Evolutionary conservation across 1,284 basidiomycete species (phyloP), one percentile per base, ranked within the genome.

Genomic region (Trametes hirsuta): DNA sequence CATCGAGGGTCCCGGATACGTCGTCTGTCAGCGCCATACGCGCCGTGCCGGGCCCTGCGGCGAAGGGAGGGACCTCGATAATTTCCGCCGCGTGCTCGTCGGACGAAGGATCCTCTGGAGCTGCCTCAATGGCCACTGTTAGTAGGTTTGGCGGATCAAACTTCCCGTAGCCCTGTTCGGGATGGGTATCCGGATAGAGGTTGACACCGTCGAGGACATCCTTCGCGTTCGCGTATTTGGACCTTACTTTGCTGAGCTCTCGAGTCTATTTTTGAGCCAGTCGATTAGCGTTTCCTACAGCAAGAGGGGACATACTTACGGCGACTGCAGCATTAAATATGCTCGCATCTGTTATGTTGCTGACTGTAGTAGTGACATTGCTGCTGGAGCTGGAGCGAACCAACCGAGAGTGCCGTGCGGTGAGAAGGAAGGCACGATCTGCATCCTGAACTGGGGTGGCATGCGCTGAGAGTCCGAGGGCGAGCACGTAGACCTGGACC

Each of bases 11-110:
- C 34, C 70, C 70, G 35, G 70, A 66, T 51, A 78, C 67, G 61
- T 76, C 68, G 68, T 84, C 83, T 22, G 50, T 74, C 53, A 83
- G 68, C 10, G 77, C 73, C 68, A 77, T 64, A 45, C 63, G 61
- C 30, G 62, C 62, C 8, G 65, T 63, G 21, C 54, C 63, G 10
- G 66, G 49, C 35, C 58, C 62, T 2, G 48, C 35, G 10, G 53
- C 53, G 35, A 53, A 59, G 41, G 48, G 49, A 48, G 62, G 67
- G 10, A 69, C 59, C 30, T 60, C 63, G 25, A 67, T 58, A 54
- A 68, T 63, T 3, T 37, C 36, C 22, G n/a, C 56, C 47, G 36
- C 47, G 55, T 40, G 39, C 46, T 30, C 30, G 8, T 8, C 5
- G 5, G 8, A 30, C 30, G 30, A 30, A 30, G 30, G 30, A 30